These are phyloP conservation scores for Rhynchospora tenuis DNA, from an alignment of 176 grass and related monocot genomes.

Conservation along the genomic window DNA sequence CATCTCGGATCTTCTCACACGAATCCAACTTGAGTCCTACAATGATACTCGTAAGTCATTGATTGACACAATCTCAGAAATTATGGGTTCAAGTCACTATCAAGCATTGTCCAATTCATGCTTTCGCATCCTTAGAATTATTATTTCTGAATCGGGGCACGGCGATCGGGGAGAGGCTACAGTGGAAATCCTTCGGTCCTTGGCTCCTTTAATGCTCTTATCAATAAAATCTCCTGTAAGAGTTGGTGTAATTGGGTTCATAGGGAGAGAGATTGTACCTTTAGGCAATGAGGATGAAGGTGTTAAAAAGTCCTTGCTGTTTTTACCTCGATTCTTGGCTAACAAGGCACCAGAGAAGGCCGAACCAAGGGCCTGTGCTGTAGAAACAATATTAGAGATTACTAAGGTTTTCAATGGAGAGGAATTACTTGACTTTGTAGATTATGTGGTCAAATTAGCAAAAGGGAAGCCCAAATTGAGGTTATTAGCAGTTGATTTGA, in stretches of 20 bases:
- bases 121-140: slow-evolving; percentile 44
- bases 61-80: slow-evolving; percentile 45
- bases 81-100: slow-evolving; percentile 20
- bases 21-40: slow-evolving; percentile 52
- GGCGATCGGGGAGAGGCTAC: slow-evolving; percentile 32
- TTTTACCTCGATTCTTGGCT: slow-evolving; percentile 64
- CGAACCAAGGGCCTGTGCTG: slow-evolving; percentile 52
- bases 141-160: slow-evolving; percentile 41
- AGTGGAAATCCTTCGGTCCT: slow-evolving; percentile 50
- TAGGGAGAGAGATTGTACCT: slow-evolving; percentile 54
- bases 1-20: slow-evolving; percentile 38
- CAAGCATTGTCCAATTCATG: slow-evolving; percentile 28
- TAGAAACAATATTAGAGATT: slow-evolving; percentile 72
- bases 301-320: slow-evolving; percentile 48
- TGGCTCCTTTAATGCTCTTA: slow-evolving; percentile 38
- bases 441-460: slow-evolving; percentile 56
- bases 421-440: slow-evolving; percentile 31
- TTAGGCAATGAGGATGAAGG: slow-evolving; percentile 48
- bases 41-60: slow-evolving; percentile 53
- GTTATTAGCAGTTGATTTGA: slow-evolving; percentile 73
- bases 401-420: slow-evolving; percentile 31
- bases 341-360: slow-evolving; percentile 71
- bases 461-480: slow-evolving; percentile 58
- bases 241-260: slow-evolving; percentile 43
- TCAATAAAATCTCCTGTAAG: slow-evolving; percentile 29